Evolutionary conservation across 2,329 filamentous ascomycete genomes (phyloP), one percentile per base, ranked within the genome.

Genomic region (Ophiocordyceps polyrhachis-furcata): DNA sequence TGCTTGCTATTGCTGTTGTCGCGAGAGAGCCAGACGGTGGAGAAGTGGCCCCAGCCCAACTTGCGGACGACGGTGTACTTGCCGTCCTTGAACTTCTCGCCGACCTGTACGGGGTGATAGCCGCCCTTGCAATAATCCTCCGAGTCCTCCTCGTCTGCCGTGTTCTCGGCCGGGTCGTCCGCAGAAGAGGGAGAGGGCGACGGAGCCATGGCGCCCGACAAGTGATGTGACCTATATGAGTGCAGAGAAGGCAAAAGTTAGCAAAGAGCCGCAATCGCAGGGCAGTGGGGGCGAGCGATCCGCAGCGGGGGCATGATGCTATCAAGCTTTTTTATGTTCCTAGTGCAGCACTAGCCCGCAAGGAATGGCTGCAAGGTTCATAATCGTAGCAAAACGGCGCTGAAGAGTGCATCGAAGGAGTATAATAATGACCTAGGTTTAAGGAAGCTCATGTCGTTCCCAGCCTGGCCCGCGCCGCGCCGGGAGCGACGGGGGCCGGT

Each of bases 121-220:
- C 91, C 91, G 57, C 91, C 91, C 67, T 96, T 96, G 75, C 89
- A 95, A 69, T 98, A 98, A 64, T 98, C 91, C 65, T 96, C 89
- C 42, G 86, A 94, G 64, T 98, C 91, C 66, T 98, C 91, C 67
- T 98, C 91, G 61, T 96, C 91, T 58, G 88, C 89, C 37, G 89
- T 93, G 60, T 91, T 88, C 57, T 95, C 88, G 62, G 82, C 77
- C 54, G 76, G 73, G 61, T 94, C 88, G 64, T 89, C 87, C 54
- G 77, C 79, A 42, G 83, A 83, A 48, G 80, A 84, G 46, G 83
- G 83, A 44, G 81, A 81, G 48, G 84, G 83, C 49, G 86, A 89
- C 55, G 80, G 70, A 67, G 79, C 65, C 76, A 71, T 68, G 68
- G 68, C 62, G 68, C 68, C 62, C 49, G 73, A 62, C 51, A 74